Percentiles rank a stretch among this genome's conserved stretches.
phyloP scores from a whole-genome alignment of 2,329 filamentous ascomycete species.

The Hymenoscyphus infarciens region DNA sequence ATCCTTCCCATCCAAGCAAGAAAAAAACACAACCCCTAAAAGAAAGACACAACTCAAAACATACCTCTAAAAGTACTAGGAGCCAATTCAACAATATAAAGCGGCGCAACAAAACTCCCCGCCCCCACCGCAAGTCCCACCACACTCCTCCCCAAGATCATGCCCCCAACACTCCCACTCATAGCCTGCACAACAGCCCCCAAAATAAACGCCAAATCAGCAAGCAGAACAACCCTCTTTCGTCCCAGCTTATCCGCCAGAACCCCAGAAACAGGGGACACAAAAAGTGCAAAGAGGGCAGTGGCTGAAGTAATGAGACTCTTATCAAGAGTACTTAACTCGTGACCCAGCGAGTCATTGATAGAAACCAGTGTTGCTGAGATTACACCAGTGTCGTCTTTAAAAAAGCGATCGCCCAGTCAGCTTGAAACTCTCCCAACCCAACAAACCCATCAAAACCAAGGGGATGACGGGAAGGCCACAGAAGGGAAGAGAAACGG shows the following conservation, averaged over 20 bases:
- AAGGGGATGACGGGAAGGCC: too few species aligned
- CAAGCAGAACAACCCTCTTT: slow-evolving; percentile 58
- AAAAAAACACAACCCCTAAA: background rate
- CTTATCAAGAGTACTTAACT: slow-evolving; percentile 61
- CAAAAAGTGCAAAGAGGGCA: slow-evolving; percentile 60
- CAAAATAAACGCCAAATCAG: slow-evolving; percentile 63
- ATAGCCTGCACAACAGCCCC: slow-evolving; percentile 65
- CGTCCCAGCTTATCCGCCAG: slow-evolving; percentile 60
- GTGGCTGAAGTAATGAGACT: slow-evolving; percentile 69
- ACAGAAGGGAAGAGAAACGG: background rate
- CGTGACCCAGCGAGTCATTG: slow-evolving; percentile 51
- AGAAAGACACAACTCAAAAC: background rate
- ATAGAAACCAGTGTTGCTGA: slow-evolving; percentile 65
- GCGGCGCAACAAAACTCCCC: slow-evolving; percentile 76
- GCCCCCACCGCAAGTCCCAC: slow-evolving; percentile 72
- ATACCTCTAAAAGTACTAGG: slow-evolving; percentile 62
- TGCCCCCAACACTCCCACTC: slow-evolving; percentile 53
- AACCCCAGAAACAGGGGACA: slow-evolving; percentile 62
- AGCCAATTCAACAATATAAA: slow-evolving; percentile 85
- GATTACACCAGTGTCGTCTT: slow-evolving; percentile 50
- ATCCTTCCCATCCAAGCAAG: background rate
- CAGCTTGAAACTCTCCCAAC: too few species aligned
- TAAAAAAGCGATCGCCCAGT: background rate
- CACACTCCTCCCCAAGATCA: slow-evolving; percentile 65
- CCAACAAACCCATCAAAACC: too few species aligned